Conservation (phyloP, 441 rosid genomes). For the Populus hybrid region DNA sequence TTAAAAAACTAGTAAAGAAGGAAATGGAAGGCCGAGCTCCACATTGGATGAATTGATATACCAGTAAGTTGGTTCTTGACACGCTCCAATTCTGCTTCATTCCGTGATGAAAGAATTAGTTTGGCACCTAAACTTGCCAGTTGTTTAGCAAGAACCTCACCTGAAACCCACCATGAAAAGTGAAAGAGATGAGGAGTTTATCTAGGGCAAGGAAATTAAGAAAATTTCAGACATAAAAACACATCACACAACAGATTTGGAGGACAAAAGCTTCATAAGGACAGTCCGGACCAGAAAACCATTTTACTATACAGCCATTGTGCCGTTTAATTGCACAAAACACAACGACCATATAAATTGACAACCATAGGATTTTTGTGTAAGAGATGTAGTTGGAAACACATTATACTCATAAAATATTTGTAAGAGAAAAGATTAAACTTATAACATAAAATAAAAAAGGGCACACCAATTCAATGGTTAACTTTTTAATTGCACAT, state of each 20-base stretch:
- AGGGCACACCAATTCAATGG: too few species aligned
- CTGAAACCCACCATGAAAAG: conserved; percentile 30
- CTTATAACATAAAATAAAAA: too few species aligned
- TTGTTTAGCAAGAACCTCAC: conserved; percentile 80
- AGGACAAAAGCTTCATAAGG: not conserved
- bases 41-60: conserved; percentile 21
- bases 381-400: too few species aligned
- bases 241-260: too few species aligned
- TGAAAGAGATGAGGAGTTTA: not conserved
- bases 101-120: conserved; percentile 84
- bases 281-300: not conserved
- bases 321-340: not conserved
- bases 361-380: too few species aligned
- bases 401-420: too few species aligned
- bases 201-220: too few species aligned
- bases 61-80: conserved; percentile 72
- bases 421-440: too few species aligned
- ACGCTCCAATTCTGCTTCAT: conserved; percentile 64
- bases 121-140: conserved; percentile 81
- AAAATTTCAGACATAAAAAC: too few species aligned
- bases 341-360: too few species aligned
- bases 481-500: not conserved
- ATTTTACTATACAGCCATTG: too few species aligned
- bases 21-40: not conserved
- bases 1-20: not conserved